Percentiles rank a stretch among this genome's conserved stretches.
Conservation (phyloP, 1,139 yeast genomes). For the Blastobotrys ciferrii region DNA sequence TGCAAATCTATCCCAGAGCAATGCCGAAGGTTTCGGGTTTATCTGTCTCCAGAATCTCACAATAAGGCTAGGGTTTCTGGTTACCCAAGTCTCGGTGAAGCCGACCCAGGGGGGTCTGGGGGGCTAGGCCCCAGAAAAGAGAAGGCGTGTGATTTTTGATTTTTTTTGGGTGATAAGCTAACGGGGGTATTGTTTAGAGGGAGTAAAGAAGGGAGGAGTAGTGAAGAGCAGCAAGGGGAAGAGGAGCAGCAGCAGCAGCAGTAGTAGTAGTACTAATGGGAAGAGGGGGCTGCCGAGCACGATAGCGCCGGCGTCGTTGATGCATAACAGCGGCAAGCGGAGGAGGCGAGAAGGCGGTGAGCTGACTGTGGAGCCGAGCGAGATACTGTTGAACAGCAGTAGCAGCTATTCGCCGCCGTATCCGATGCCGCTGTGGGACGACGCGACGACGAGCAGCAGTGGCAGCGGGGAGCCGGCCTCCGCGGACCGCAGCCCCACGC, state of each 20-base stretch:
- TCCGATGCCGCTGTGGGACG: slow-evolving; percentile 8
- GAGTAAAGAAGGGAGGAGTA: not conserved
- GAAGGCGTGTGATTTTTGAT: too few relatives aligned
- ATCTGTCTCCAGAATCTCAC: too few relatives aligned
- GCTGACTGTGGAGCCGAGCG: slow-evolving; percentile 11
- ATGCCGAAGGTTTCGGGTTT: too few relatives aligned
- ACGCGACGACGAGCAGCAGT: slow-evolving; percentile 9
- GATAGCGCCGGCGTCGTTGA: slow-evolving; percentile 4
- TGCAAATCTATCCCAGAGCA: too few relatives aligned
- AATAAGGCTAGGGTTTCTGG: too few relatives aligned
- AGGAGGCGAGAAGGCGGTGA: slow-evolving; percentile 16
- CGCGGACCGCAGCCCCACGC: not conserved
- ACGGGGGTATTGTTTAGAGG: too few relatives aligned
- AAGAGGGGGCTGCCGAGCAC: not conserved
- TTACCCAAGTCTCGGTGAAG: too few relatives aligned
- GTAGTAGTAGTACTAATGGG: not conserved
- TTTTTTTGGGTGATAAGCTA: too few relatives aligned
- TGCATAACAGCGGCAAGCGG: slow-evolving; percentile 1
- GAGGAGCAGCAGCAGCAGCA: not conserved
- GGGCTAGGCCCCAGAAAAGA: too few relatives aligned
- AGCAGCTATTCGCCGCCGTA: slow-evolving; percentile 5
- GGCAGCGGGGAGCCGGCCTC: too few relatives aligned
- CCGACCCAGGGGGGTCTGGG: too few relatives aligned
- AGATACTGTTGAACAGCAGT: not conserved
- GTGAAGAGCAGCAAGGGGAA: not conserved